Evolutionary conservation across 2,329 filamentous ascomycete genomes (phyloP).

Genomic region (Periconia sp.): DNA sequence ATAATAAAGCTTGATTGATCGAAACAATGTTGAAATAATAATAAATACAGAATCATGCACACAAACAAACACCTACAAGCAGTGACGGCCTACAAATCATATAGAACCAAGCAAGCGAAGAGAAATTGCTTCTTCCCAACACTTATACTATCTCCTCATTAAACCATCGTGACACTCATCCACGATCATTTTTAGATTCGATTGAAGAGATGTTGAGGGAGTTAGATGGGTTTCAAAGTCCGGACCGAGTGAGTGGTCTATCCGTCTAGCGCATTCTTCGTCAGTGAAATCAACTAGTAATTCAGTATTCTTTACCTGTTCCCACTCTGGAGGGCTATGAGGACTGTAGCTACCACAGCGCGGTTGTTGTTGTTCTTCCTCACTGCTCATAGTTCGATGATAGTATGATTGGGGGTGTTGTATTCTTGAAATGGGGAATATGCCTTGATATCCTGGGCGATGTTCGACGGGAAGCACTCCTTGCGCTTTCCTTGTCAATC

Average conservation of each 20-base stretch:
- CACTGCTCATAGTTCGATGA: background rate
- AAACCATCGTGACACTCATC: too few relatives aligned
- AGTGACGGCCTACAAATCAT: background rate
- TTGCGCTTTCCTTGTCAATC: background rate
- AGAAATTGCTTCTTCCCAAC: background rate
- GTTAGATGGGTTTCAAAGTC: too few relatives aligned
- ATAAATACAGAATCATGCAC: background rate
- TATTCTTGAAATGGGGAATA: background rate
- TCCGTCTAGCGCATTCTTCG: conserved; percentile 1
- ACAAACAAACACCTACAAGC: background rate
- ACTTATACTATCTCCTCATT: background rate
- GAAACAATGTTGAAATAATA: too few relatives aligned
- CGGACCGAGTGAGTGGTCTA: too few relatives aligned
- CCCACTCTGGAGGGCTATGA: background rate
- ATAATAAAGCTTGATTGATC: too few relatives aligned
- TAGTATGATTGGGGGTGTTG: background rate
- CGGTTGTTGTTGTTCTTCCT: conserved; percentile 6
- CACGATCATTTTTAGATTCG: too few relatives aligned
- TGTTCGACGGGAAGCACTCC: background rate
- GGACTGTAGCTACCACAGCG: conserved; percentile 5
- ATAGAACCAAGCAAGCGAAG: background rate
- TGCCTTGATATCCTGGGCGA: background rate
- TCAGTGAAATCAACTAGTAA: conserved; percentile 1
- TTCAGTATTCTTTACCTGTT: background rate
- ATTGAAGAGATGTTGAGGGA: too few relatives aligned